Evolutionary conservation across 2,329 filamentous ascomycete species (phyloP).

Genomic region (Exserohilum rostratum): DNA sequence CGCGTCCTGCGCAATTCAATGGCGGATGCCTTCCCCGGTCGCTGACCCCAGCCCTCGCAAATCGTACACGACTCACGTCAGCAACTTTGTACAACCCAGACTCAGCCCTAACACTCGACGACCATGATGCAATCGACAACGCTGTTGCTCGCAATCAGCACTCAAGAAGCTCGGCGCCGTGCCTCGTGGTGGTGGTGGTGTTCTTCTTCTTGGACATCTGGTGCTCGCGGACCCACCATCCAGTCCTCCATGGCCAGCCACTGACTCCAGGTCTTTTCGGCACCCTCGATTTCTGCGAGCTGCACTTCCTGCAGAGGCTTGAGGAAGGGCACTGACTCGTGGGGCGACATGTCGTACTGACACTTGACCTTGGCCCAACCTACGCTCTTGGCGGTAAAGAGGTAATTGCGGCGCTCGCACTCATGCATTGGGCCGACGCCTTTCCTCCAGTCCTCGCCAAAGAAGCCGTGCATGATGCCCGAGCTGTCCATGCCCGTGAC

Average conservation of each 20-base stretch:
- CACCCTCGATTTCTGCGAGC: constrained; percentile 79
- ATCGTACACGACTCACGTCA: too few relatives aligned
- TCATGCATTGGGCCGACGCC: constrained; percentile 86
- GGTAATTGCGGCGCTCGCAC: constrained; percentile 88
- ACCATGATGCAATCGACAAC: neutral
- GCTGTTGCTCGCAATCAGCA: constrained; percentile 27
- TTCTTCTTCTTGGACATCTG: constrained; percentile 50
- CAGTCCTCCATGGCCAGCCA: constrained; percentile 98
- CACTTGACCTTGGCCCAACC: constrained; percentile 89
- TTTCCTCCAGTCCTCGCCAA: constrained; percentile 86
- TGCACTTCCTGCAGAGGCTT: constrained; percentile 78
- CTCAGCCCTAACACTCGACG: too few relatives aligned
- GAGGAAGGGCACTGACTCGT: constrained; percentile 87
- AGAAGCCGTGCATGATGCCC: constrained; percentile 90
- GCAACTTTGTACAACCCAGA: too few relatives aligned
- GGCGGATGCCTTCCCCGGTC: too few relatives aligned
- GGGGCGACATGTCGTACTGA: constrained; percentile 83
- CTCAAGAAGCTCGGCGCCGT: constrained; percentile 31
- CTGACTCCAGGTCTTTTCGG: constrained; percentile 87
- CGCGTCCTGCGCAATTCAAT: too few relatives aligned
- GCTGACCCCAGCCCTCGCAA: too few relatives aligned
- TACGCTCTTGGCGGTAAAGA: constrained; percentile 92
- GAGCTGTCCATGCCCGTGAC: constrained; percentile 90
- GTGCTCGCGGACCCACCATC: constrained; percentile 89
- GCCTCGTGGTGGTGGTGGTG: constrained; percentile 33